These are phyloP conservation scores for Camellia oleifera DNA, from an alignment of 179 eudicot genomes.

Conservation along the genomic window DNA sequence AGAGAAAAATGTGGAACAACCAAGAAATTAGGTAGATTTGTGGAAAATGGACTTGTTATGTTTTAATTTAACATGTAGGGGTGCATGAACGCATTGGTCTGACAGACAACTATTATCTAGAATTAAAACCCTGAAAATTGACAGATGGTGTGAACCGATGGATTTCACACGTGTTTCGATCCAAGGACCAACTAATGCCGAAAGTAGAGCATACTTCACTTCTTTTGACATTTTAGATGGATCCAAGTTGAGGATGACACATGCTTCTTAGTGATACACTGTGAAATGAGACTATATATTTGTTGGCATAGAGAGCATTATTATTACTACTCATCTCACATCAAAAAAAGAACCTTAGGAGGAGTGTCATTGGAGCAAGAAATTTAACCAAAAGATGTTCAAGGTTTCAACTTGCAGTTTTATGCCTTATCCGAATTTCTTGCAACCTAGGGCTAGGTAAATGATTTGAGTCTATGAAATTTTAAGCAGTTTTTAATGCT, in stretches of 20 bases:
- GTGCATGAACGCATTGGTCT: not conserved
- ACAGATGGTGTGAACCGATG: slow-evolving; percentile 16
- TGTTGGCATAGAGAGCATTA: not conserved
- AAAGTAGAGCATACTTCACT: not conserved
- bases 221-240: slow-evolving; percentile 9
- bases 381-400: slow-evolving; percentile 18
- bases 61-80: not conserved
- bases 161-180: slow-evolving; percentile 13
- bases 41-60: slow-evolving; percentile 6
- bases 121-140: slow-evolving; percentile 1
- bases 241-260: slow-evolving; percentile 7
- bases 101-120: not conserved
- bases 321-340: not conserved
- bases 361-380: not conserved
- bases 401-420: slow-evolving; percentile 18
- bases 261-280: not conserved
- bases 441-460: slow-evolving; percentile 34
- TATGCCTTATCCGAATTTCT: slow-evolving; percentile 15
- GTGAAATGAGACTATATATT: slow-evolving; percentile 12
- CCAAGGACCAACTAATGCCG: slow-evolving; percentile 9
- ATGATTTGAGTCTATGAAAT: not conserved
- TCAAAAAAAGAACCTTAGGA: not conserved
- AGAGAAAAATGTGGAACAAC: not conserved
- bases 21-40: slow-evolving; percentile 5
- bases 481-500: not conserved